Conservation (phyloP, 129 eudicot genomes). For the Calendula officinalis region DNA sequence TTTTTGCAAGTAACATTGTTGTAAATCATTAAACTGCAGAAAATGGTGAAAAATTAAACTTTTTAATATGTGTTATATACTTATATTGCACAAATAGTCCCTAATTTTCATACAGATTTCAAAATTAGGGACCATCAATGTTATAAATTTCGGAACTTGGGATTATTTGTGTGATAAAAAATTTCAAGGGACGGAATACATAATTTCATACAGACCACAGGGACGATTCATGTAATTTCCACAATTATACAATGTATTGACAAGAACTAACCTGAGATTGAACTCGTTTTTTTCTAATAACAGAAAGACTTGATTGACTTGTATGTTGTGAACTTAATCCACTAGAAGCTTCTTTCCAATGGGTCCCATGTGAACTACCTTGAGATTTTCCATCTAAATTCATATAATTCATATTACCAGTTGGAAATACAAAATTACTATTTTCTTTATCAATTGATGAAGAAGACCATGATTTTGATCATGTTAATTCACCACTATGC, state of each 20-base stretch:
- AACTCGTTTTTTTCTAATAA: constrained; percentile 62
- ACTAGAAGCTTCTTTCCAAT: constrained; percentile 54
- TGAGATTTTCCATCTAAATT: constrained; percentile 51
- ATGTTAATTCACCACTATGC: constrained; percentile 43
- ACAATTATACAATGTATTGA: not conserved
- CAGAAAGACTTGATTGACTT: constrained; percentile 67
- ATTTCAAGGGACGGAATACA: too few species aligned
- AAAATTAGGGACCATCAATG: too few species aligned
- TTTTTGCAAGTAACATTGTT: constrained; percentile 74
- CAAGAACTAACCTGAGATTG: constrained; percentile 55
- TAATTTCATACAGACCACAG: too few species aligned
- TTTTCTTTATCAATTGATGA: constrained; percentile 47
- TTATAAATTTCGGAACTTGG: too few species aligned
- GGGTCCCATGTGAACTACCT: constrained; percentile 42
- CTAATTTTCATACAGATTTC: too few species aligned
- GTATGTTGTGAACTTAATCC: constrained; percentile 58
- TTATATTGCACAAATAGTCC: too few species aligned
- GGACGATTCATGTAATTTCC: too few species aligned
- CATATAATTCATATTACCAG: constrained; percentile 42
- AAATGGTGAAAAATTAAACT: not conserved
- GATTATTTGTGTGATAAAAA: too few species aligned
- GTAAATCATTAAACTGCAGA: constrained; percentile 57
- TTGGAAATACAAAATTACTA: constrained; percentile 35
- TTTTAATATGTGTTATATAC: too few species aligned
- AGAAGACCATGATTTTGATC: constrained; percentile 44